These are phyloP conservation scores for Talaromyces atroroseus DNA, from an alignment of 2,329 filamentous ascomycete species.

Conservation along the genomic window DNA sequence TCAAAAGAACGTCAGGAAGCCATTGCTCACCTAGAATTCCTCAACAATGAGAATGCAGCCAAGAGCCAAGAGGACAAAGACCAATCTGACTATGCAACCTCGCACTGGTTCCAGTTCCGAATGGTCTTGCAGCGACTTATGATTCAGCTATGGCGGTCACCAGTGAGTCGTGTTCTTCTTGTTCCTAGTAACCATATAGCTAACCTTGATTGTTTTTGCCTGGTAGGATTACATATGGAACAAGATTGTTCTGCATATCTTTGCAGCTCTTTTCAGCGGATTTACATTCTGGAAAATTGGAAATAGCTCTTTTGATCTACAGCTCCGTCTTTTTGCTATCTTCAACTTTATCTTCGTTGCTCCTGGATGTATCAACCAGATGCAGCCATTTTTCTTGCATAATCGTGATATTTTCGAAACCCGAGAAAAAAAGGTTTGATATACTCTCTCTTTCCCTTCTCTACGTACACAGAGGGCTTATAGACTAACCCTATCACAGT, in stretches of 20 bases:
- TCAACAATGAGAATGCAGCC: constrained; percentile 21
- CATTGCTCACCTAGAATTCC: constrained; percentile 21
- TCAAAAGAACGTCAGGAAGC: constrained; percentile 25
- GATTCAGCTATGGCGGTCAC: constrained; percentile 30
- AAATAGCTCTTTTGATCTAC: constrained; percentile 46
- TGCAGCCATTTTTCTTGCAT: constrained; percentile 55
- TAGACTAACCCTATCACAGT: constrained; percentile 21
- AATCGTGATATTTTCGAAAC: constrained; percentile 55
- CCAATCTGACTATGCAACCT: constrained; percentile 33
- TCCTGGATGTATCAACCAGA: constrained; percentile 53
- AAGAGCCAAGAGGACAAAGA: constrained; percentile 25
- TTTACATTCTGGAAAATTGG: constrained; percentile 60
- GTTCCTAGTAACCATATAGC: not conserved
- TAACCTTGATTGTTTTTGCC: not conserved
- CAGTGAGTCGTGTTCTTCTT: constrained; percentile 20
- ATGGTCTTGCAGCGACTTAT: constrained; percentile 31
- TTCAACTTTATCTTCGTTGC: constrained; percentile 62
- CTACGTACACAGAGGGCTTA: not conserved
- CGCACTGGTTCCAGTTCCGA: constrained; percentile 36
- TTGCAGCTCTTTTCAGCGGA: constrained; percentile 54
- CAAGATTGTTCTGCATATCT: constrained; percentile 49
- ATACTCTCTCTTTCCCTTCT: not conserved
- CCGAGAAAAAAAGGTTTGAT: constrained; percentile 49
- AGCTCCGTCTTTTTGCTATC: constrained; percentile 54
- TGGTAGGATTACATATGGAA: constrained; percentile 41